phyloP scores from a whole-genome alignment of 805 yeast genomes.

The Candida khao-thaluensis region DNA sequence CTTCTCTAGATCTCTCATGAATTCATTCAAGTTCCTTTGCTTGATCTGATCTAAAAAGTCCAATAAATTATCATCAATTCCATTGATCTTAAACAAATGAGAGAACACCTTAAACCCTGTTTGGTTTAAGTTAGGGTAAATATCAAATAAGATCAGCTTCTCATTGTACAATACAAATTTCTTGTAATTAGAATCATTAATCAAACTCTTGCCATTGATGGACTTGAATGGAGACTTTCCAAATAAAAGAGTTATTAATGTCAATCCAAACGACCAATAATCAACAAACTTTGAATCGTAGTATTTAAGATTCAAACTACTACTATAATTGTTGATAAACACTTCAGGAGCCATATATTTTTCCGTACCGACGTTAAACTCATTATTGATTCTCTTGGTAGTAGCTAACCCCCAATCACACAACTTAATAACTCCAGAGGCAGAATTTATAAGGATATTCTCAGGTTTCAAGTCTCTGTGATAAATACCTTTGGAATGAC shows the following conservation, averaged over 20 bases:
- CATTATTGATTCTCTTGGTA: conserved; percentile 23
- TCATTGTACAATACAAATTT: conserved; percentile 39
- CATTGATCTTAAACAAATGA: conserved; percentile 38
- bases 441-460: conserved; percentile 51
- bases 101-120: conserved; percentile 43
- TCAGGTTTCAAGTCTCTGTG: conserved; percentile 78
- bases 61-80: conserved; percentile 32
- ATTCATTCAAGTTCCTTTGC: conserved; percentile 36
- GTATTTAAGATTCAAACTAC: conserved; percentile 21
- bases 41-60: conserved; percentile 22
- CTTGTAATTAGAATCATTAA: conserved; percentile 43
- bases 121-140: conserved; percentile 39
- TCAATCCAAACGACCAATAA: conserved; percentile 55
- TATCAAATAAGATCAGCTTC: conserved; percentile 45
- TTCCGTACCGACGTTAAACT: conserved; percentile 54
- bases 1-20: conserved; percentile 26
- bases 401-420: conserved; percentile 78
- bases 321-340: conserved; percentile 19
- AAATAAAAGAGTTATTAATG: conserved; percentile 48
- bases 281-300: conserved; percentile 51
- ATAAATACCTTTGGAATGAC: conserved; percentile 59
- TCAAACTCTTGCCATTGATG: conserved; percentile 15
- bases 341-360: conserved; percentile 60
- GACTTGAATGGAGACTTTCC: conserved; percentile 55
- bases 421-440: conserved; percentile 44